Evolutionary conservation across 2,329 filamentous ascomycete genomes (phyloP), one percentile per base, ranked within the genome.

Genomic region (Exophiala aquamarina): DNA sequence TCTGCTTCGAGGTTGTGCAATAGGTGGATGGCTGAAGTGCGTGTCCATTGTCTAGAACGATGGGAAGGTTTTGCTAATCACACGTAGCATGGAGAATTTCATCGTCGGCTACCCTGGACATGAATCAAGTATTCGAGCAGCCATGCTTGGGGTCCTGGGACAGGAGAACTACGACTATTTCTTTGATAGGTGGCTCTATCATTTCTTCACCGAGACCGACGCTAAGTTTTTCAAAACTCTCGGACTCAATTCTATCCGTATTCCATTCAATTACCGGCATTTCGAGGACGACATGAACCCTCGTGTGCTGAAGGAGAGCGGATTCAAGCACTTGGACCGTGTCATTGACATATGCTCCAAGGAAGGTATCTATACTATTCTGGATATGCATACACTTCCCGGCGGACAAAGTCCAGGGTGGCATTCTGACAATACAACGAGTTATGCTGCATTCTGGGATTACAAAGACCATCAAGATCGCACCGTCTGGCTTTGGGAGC

Each of bases 41-140:
- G 34, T 41, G 7, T 13, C 8, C 26, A 20, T 39, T n/a, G 13
- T 32, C 11, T 14, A 34, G 13, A n/a, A 14, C 4, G 15, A 65
- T 71, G 63, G n/a, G n/a, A n/a, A n/a, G n/a, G n/a, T n/a, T 13
- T 11, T 31, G 11, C 44, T 54, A 19, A 54, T 26, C 28, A 17
- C 8, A 32, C 18, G 17, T 20, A 73, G 72, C 47, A 79, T 79
- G 75, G 78, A 81, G 61, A 82, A 82, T 61, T 83, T 83, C 68
- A 82, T 83, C 54, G 81, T 76, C 1, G 81, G 81, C n/a, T 83
- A 75, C 48, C 69, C 78, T 9, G 81, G 77, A 14, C 76, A 80
- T 41, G 81, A 83, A 58, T 69, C 69, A 17, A 71, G 82, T 50
- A 76, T 80, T 50, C 75, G 79, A 7, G 70, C 70, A 2, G 73